These are phyloP conservation scores for Candida schatavii DNA, from an alignment of 805 yeast genomes.

Conservation along the genomic window DNA sequence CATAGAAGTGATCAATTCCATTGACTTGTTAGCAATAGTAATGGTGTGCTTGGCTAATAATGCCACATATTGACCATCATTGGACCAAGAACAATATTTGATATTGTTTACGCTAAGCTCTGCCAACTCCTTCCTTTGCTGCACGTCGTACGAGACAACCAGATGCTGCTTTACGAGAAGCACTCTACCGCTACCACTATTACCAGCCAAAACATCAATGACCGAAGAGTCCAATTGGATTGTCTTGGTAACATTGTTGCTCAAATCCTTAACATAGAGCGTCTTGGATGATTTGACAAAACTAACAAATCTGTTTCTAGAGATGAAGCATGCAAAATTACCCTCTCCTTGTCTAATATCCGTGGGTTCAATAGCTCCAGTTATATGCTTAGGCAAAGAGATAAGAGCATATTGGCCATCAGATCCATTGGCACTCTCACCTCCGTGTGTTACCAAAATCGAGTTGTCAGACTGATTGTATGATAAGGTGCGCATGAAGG, in stretches of 20 bases:
- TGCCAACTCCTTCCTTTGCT: slow-evolving; percentile 77
- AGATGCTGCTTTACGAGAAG: slow-evolving; percentile 68
- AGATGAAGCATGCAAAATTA: slow-evolving; percentile 82
- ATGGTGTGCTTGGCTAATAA: slow-evolving; percentile 88
- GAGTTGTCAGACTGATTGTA: slow-evolving; percentile 93
- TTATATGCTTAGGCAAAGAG: slow-evolving; percentile 76
- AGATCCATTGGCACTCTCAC: slow-evolving; percentile 49
- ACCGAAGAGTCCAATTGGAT: slow-evolving; percentile 68
- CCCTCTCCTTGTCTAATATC: slow-evolving; percentile 78
- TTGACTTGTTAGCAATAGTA: slow-evolving; percentile 76
- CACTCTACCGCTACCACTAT: slow-evolving; percentile 70
- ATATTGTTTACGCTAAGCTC: slow-evolving; percentile 72
- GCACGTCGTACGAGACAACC: slow-evolving; percentile 86
- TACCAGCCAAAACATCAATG: slow-evolving; percentile 66
- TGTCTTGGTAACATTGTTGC: slow-evolving; percentile 76
- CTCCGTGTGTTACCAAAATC: slow-evolving; percentile 76
- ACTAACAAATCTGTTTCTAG: slow-evolving; percentile 91
- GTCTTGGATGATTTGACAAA: slow-evolving; percentile 60
- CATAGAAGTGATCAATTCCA: slow-evolving; percentile 76
- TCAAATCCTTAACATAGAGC: slow-evolving; percentile 82
- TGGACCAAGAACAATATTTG: slow-evolving; percentile 87
- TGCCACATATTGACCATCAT: slow-evolving; percentile 84
- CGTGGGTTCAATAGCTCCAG: slow-evolving; percentile 94
- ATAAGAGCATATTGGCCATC: slow-evolving; percentile 61
- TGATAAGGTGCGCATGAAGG: slow-evolving; percentile 77